Base-by-base conservation (phyloP, 73 alveolate species). In the Tetrahymena thermophila region DNA sequence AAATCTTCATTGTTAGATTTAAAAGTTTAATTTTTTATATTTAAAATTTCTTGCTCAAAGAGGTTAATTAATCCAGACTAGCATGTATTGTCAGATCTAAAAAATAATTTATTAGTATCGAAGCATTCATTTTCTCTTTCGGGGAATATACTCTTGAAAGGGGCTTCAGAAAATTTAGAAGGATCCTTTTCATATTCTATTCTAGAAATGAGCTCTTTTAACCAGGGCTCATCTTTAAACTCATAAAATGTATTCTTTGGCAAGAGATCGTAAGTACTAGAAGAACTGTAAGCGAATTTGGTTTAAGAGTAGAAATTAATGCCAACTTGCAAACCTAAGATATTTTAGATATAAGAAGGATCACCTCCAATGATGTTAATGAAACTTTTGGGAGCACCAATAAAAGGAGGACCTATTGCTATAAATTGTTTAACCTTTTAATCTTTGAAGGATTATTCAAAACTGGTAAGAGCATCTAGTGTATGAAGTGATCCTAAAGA, bases 401-500 rank as follows among this genome's bases (percentile, higher is more conserved):
- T 43, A 14, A 94, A 93, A 44, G 96, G 96, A 28, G 95, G 95
- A 43, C 94, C 96, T 0, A 94, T 85, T 8, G 96, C 94, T 11
- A 94, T 58, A 23, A 94, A 43, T 31, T 94, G 85, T 31, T 94
- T 94, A 4, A 94, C 96, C 85, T 35, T 93, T 44, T 94, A 85
- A 44, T 94, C 96, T 40, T 94, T 94, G 9, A 85, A 35, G 31
- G 17, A 94, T 84, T 83, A 37, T 11, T 71, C 38, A 50, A 94
- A 43, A 8, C 31, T 23, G 17, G 93, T 50, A 25, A 94, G 85
- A 56, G 95, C 96, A 35, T 94, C 35, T 23, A 94, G 93, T 4
- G 95, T 42, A 94, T 94, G 96, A 43, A 94, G 95, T 4, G 96
- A 85, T 35, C 96, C 96, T 37, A 94, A 43, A 31, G 96, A 94